Conservation (phyloP, 2,329 filamentous ascomycete species). For the Hypoxylon sp. region DNA sequence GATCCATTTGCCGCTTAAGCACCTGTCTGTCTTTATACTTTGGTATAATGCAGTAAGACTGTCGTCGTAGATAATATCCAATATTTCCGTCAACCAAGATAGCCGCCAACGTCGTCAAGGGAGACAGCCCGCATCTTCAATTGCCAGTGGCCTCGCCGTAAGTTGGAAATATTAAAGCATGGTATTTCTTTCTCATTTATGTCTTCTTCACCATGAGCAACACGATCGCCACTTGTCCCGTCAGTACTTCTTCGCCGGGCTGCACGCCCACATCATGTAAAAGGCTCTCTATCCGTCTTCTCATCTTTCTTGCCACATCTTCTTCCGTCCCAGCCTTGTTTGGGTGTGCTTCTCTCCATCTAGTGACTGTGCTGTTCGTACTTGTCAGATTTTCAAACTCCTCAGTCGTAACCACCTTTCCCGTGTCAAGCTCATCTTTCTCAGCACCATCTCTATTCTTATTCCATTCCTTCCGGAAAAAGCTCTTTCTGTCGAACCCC, state of each 20-base stretch:
- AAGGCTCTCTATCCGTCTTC: conserved; percentile 41
- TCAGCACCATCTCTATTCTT: conserved; percentile 35
- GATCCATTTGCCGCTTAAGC: no score
- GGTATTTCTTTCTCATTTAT: no score
- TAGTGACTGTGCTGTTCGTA: conserved; percentile 51
- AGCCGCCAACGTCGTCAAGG: no score
- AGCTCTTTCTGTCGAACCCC: conserved; percentile 52
- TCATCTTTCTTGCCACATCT: conserved; percentile 48
- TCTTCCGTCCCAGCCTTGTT: conserved; percentile 51
- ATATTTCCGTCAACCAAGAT: no score
- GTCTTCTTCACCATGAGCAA: conserved; percentile 16
- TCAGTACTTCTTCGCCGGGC: conserved; percentile 46
- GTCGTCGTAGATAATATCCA: no score
- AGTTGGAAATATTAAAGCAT: no score
- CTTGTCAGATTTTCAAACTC: conserved; percentile 48
- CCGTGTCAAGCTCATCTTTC: conserved; percentile 43
- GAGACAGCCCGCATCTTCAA: no score
- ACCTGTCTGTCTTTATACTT: no score
- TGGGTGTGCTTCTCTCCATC: conserved; percentile 57
- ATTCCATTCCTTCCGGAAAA: conserved; percentile 56
- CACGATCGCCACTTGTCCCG: conserved; percentile 17
- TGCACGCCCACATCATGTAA: conserved; percentile 49
- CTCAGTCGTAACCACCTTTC: not conserved
- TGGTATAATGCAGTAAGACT: no score
- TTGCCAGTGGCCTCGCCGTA: no score